A percentile compares a stretch with the other conserved stretches of the same genome.
Evolutionary conservation across 148 eudicot genomes (phyloP).

Genomic region (Chenopodium quinoa): DNA sequence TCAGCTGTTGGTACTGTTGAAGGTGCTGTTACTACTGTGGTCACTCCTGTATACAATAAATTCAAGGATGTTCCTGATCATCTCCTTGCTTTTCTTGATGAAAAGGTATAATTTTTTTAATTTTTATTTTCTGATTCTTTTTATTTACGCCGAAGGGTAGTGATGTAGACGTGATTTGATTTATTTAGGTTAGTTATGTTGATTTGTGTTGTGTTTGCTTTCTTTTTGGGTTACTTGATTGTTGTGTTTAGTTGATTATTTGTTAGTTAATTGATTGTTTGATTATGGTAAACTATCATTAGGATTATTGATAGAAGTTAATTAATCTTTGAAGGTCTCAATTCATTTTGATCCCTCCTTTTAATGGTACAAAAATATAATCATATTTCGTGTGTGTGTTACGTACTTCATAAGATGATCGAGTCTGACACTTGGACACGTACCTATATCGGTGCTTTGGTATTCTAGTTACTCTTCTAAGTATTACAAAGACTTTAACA

Average conservation of each 20-base stretch:
- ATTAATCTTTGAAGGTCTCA: background rate
- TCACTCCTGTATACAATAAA: slow-evolving; percentile 37
- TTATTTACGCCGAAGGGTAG: no score
- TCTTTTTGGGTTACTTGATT: background rate
- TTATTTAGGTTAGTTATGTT: no score
- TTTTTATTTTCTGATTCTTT: no score
- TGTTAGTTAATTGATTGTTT: background rate
- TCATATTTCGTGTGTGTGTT: no score
- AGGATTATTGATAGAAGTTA: no score
- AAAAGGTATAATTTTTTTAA: slow-evolving; percentile 31
- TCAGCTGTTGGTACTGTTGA: slow-evolving; percentile 38
- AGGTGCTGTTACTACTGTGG: slow-evolving; percentile 37
- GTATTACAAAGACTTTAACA: background rate
- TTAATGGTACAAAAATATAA: no score
- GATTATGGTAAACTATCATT: background rate
- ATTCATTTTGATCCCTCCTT: no score
- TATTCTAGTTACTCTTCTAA: no score
- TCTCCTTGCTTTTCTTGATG: slow-evolving; percentile 45
- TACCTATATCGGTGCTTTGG: no score
- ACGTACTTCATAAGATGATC: no score
- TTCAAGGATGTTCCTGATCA: slow-evolving; percentile 39
- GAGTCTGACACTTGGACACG: background rate
- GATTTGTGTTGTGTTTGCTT: no score
- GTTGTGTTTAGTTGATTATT: background rate
- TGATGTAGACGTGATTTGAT: no score